Conservation (phyloP, 139 green algal genomes). For the Tetradesmus obliquus region DNA sequence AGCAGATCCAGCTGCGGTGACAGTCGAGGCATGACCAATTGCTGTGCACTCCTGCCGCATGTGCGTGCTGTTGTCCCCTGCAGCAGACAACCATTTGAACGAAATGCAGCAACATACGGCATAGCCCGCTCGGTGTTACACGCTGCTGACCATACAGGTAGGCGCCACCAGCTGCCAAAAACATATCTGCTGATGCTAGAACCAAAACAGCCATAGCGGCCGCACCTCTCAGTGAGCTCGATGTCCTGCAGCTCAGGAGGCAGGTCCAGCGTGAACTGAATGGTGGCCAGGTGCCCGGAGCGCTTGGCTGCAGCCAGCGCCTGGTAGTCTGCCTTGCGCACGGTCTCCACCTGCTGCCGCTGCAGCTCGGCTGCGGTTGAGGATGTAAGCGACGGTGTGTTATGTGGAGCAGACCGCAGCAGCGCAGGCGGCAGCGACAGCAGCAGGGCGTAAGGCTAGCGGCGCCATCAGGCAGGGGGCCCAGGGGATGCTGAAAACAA, state of each 20-base stretch:
- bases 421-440: not conserved
- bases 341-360: conserved; percentile 35
- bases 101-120: no score
- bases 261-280: conserved; percentile 44
- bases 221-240: conserved; percentile 38
- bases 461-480: not conserved
- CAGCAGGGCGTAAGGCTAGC: no score
- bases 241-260: conserved; percentile 39
- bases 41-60: not conserved
- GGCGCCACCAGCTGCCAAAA: no score
- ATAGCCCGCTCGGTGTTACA: no score
- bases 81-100: no score
- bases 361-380: conserved; percentile 29
- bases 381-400: not conserved
- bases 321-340: conserved; percentile 45
- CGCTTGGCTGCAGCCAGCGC: conserved; percentile 46
- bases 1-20: not conserved
- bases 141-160: no score
- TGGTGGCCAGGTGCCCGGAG: conserved; percentile 21
- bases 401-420: not conserved
- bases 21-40: not conserved
- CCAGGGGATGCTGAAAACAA: not conserved
- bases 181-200: not conserved
- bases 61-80: no score
- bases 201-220: no score